Conservation (phyloP, 306 rosid species). For the Lathyrus oleraceus region DNA sequence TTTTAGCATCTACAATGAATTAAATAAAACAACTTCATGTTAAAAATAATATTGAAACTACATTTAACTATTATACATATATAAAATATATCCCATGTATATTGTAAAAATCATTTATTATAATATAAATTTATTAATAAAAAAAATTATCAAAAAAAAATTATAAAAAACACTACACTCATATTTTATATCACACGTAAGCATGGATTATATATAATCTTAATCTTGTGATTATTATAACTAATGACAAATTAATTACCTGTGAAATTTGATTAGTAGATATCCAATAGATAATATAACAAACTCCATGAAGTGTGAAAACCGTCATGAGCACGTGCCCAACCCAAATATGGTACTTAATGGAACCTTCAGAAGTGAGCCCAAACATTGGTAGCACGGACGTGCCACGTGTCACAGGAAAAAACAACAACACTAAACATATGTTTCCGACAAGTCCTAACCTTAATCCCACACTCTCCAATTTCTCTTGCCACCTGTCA, state of each 20-base stretch:
- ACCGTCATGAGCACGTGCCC: conserved; percentile 62
- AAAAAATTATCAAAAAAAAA: too few species aligned
- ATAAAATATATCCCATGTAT: too few species aligned
- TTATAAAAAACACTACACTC: background rate
- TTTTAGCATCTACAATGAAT: conserved; percentile 51
- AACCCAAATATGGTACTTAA: conserved; percentile 85
- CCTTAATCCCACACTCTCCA: conserved; percentile 39
- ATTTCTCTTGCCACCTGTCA: conserved; percentile 68
- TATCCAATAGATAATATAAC: conserved; percentile 53
- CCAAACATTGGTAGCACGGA: conserved; percentile 69
- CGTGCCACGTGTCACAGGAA: conserved; percentile 82
- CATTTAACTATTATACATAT: too few species aligned
- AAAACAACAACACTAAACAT: conserved; percentile 61
- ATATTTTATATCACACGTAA: background rate
- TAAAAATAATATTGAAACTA: too few species aligned
- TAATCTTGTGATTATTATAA: background rate
- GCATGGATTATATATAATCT: background rate
- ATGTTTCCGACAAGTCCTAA: conserved; percentile 61
- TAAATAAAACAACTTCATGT: background rate
- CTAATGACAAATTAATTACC: conserved; percentile 29
- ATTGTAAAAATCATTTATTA: too few species aligned
- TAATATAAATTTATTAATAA: too few species aligned
- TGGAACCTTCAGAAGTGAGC: conserved; percentile 68
- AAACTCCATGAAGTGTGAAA: conserved; percentile 69
- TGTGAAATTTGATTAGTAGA: conserved; percentile 39